Evolutionary conservation across 2,329 filamentous ascomycete genomes (phyloP), one percentile per base, ranked within the genome.

Genomic region (Fusarium sp.): DNA sequence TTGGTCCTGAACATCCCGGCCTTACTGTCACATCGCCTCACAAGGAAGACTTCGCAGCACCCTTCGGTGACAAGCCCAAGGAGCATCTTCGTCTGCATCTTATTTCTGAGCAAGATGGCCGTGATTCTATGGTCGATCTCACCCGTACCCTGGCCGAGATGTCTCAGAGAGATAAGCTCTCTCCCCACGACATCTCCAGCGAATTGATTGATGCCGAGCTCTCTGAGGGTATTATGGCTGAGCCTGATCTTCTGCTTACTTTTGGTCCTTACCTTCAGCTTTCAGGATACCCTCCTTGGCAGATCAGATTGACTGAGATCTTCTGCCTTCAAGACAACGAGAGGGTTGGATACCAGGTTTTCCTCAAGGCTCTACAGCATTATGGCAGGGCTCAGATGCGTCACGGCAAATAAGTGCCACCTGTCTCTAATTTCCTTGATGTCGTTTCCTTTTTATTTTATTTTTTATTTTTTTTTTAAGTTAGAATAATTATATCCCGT

Each of bases 271-370:
- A 89, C 50, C 89, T 98, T 55, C 90, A 94, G 77, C 81, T 99
- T 44, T 90, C 93, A 55, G 94, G 96, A 11, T 99, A 98, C 77
- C 96, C 96, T 11, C 96, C 96, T 1, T 99, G 96, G 96, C 96
- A 97, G 80, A 87, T 98, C 65, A 88, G 96, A 42, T 82, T 99
- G 76, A 97, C 94, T 0, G 96, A 99, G 83, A 97, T 99, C 60
- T 97, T 94, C 78, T 88, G 89, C 74, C 83, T 92, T 13, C 86
- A 86, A 58, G 92, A 94, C 76, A 93, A 93, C 78, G 87, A 91
- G 67, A 89, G 89, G 2, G 94, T 99, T 18, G 94, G 94, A 44
- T 99, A 99, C 79, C 94, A 97, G 77, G 91, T 97, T 31, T 99
- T 98, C 79, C 83, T 98, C 69, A 87, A 91, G 67, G 95, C 91